Conservation (phyloP, 208 protist genomes). For the Crithidia thermophila region DNA sequence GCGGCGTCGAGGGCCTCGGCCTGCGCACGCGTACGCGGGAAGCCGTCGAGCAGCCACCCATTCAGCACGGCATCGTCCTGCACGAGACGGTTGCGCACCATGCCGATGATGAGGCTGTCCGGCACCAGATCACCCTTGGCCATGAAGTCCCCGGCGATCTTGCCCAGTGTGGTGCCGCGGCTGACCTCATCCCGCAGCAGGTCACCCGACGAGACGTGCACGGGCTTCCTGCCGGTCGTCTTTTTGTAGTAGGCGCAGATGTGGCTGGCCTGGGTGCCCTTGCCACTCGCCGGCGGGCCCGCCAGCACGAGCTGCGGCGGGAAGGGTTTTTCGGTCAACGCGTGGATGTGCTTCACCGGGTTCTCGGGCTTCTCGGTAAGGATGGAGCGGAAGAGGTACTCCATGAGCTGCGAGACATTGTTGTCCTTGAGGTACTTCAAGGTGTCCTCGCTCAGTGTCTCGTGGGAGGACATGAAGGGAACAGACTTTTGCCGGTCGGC, state of each 20-base stretch:
- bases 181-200: conserved; percentile 77
- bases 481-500: not conserved
- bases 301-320: conserved; percentile 78
- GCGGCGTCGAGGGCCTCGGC: conserved; percentile 69
- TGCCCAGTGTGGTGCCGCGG: conserved; percentile 57
- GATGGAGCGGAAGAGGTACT: conserved; percentile 76
- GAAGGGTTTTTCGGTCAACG: conserved; percentile 50
- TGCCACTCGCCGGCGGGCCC: conserved; percentile 81
- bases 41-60: conserved; percentile 94
- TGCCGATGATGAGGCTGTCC: conserved; percentile 67
- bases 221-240: conserved; percentile 37
- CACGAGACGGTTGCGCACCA: conserved; percentile 71
- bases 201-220: conserved; percentile 89
- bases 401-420: conserved; percentile 79
- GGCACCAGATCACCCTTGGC: conserved; percentile 72
- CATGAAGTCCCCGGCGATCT: conserved; percentile 68
- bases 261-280: conserved; percentile 75
- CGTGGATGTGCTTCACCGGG: conserved; percentile 61
- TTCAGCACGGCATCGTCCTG: conserved; percentile 69
- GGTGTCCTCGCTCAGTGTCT: conserved; percentile 57
- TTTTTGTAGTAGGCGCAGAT: conserved; percentile 60
- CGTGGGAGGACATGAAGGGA: conserved; percentile 33
- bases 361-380: conserved; percentile 69
- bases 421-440: conserved; percentile 80
- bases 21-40: conserved; percentile 85